phyloP scores from a whole-genome alignment of 306 rosid species.

The Casuarina equisetifolia region DNA sequence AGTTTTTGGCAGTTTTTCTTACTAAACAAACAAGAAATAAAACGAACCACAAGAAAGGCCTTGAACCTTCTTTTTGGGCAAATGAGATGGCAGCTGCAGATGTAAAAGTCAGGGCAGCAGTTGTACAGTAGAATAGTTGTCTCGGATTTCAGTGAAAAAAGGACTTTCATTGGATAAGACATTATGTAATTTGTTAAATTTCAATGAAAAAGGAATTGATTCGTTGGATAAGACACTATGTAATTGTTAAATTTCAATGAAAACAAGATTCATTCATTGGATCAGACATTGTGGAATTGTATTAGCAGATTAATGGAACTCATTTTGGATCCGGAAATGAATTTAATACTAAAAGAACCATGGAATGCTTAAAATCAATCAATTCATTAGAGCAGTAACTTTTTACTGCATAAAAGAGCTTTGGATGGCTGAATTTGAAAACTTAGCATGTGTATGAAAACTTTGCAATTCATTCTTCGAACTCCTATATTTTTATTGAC shows the following conservation, averaged over 20 bases:
- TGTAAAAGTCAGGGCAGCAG: background rate
- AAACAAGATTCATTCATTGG: background rate
- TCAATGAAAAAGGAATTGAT: background rate
- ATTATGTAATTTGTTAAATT: background rate
- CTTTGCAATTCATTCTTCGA: background rate
- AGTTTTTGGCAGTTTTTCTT: background rate
- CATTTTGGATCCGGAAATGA: background rate
- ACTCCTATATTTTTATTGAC: background rate
- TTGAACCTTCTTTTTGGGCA: too few species aligned
- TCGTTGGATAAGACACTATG: background rate
- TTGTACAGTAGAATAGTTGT: background rate
- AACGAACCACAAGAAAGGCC: background rate
- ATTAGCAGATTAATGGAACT: background rate
- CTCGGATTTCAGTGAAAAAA: background rate
- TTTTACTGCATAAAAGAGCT: background rate
- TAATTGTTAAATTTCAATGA: background rate
- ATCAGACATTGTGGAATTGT: background rate
- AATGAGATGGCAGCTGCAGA: background rate
- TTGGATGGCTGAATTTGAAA: background rate
- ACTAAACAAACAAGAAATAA: background rate
- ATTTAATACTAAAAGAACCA: background rate
- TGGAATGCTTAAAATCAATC: too few species aligned
- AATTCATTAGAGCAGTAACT: too few species aligned
- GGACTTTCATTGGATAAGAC: background rate
- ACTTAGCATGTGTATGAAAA: too few species aligned